Evolutionary conservation across 805 yeast species (phyloP).

Genomic region (Saccharomycopsis sp.): DNA sequence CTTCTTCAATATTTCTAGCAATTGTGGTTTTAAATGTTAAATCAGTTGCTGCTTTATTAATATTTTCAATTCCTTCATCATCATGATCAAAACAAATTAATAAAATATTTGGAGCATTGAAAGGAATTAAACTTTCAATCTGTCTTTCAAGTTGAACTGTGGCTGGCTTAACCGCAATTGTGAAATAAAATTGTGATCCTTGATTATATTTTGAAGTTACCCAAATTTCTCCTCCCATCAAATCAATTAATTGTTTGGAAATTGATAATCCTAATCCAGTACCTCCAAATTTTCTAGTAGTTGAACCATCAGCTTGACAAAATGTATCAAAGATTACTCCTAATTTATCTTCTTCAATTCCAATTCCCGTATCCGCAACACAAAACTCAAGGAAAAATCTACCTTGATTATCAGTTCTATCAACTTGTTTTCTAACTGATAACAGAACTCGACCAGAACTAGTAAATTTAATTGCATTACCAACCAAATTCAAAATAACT

Average conservation of each 20-base stretch:
- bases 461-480: slow-evolving; percentile 85
- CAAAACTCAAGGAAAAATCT: slow-evolving; percentile 50
- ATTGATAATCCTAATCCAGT: slow-evolving; percentile 85
- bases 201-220: slow-evolving; percentile 70
- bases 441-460: slow-evolving; percentile 73
- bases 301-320: slow-evolving; percentile 91
- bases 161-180: slow-evolving; percentile 71
- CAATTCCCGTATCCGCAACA: slow-evolving; percentile 86
- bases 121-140: slow-evolving; percentile 61
- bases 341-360: slow-evolving; percentile 75
- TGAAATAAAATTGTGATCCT: slow-evolving; percentile 78
- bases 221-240: slow-evolving; percentile 94
- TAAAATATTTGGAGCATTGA: slow-evolving; percentile 57
- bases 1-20: slow-evolving; percentile 46
- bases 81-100: slow-evolving; percentile 59
- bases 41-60: slow-evolving; percentile 32
- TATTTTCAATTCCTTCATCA: slow-evolving; percentile 32
- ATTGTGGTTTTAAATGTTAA: slow-evolving; percentile 55
- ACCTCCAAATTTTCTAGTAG: slow-evolving; percentile 88
- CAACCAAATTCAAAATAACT: slow-evolving; percentile 76
- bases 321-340: slow-evolving; percentile 83
- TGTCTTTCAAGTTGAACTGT: slow-evolving; percentile 49
- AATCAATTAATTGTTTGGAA: slow-evolving; percentile 75
- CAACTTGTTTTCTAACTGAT: slow-evolving; percentile 35
- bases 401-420: slow-evolving; percentile 31